phyloP scores from a whole-genome alignment of 2,329 filamentous ascomycete species.

The Ophiostoma ulmi region DNA sequence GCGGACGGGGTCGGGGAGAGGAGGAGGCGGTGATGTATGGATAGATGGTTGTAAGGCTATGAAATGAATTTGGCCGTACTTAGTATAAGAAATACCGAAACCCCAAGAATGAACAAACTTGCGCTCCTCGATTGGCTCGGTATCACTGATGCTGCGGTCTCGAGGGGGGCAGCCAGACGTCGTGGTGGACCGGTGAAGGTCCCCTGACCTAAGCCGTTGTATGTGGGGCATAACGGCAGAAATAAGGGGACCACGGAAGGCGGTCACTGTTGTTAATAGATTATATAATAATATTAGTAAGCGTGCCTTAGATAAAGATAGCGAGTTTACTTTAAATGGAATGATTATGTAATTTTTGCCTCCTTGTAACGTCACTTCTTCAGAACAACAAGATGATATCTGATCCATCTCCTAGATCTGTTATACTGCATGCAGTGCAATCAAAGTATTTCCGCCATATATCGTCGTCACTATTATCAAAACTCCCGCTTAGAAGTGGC shows the following conservation, averaged over 20 bases:
- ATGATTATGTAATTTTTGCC: neutral
- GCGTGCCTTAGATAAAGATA: neutral
- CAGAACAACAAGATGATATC: neutral
- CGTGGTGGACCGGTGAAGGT: slow-evolving; percentile 15
- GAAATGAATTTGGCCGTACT: neutral
- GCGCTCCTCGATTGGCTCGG: neutral
- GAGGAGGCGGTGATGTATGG: neutral
- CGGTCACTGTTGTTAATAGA: neutral
- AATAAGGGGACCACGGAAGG: neutral
- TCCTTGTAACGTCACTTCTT: neutral
- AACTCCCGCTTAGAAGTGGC: neutral
- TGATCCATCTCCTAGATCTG: neutral
- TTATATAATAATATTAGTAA: neutral
- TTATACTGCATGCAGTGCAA: neutral
- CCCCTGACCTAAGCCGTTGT: slow-evolving; percentile 11
- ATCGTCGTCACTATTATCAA: neutral
- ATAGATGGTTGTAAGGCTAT: neutral
- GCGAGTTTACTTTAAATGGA: neutral
- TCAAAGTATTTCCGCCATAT: neutral
- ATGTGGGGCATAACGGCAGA: neutral
- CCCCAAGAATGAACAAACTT: neutral
- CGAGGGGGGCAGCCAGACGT: neutral
- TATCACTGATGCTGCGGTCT: neutral
- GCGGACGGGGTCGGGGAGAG: neutral
- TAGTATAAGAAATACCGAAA: neutral